Base-by-base conservation (phyloP, 192 early-diverging fungal species). In the Entomortierella parvispora region DNA sequence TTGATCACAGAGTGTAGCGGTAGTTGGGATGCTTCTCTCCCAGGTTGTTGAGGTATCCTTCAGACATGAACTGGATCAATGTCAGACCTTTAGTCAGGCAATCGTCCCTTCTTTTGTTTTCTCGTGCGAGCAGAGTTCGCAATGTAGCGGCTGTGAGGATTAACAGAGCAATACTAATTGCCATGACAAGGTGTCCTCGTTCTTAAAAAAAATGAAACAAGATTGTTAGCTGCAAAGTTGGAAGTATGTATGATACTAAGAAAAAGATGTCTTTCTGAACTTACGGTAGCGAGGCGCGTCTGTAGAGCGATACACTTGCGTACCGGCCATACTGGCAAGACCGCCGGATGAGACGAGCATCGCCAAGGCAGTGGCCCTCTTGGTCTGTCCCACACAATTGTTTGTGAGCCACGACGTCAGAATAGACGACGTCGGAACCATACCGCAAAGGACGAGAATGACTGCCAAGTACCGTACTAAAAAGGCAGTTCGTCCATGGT, bases 361-460 rank as follows among this genome's bases (percentile, higher is more conserved):
- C 2, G 80, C 83, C 43, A 82, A 46, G 20, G 82, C 85, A 9
- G 88, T 87, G 25, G 84, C 90, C 44, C 86, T 84, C 44, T 90
- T 87, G 2, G 87, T 88, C 14, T 83, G 82, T 9, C 87, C 86
- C 26, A 88, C 52, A 4, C 85, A 70, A 47, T 91, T 91, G 52
- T 85, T 87, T 9, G 84, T 79, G 68, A 90, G 80, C 90, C 90
- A 91, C 8, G 69, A 64, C 4, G 43, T 47, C 55, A 72, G 26
- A 17, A 72, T 55, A 5, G 51, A n/a, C 0, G 52, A 53, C 2
- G 55, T 58, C 4, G 69, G 69, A 0, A 72, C 54, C 31, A 64
- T 72, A 1, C 69, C 69, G 66, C 56, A 9, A 65, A 62, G 15
- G 23, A 65, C 59, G 15, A 65, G 33, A 4, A 46, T 76, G 2